Evolutionary conservation across 345 rosid genomes (phyloP).

Genomic region (Psidium guajava): DNA sequence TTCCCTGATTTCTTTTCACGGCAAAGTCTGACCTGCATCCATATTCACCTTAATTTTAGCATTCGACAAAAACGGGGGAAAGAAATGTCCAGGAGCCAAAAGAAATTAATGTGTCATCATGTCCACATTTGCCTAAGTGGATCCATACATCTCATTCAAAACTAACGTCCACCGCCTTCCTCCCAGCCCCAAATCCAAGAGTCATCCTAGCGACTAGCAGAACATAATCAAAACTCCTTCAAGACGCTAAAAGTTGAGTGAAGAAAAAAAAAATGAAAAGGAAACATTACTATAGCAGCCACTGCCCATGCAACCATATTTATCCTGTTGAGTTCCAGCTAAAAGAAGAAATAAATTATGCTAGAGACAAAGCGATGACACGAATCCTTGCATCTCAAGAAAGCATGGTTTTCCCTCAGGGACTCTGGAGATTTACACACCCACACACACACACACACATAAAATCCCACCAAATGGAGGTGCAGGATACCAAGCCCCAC

Average conservation of each 20-base stretch:
- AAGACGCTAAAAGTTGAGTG: background rate
- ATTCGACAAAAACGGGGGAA: background rate
- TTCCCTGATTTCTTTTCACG: conserved; percentile 71
- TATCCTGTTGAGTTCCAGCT: background rate
- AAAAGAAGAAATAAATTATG: background rate
- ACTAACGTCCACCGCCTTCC: background rate
- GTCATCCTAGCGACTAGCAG: background rate
- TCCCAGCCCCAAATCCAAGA: background rate
- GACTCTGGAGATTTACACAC: background rate
- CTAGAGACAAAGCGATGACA: background rate
- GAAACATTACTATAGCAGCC: background rate
- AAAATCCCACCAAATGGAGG: background rate
- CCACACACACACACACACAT: background rate
- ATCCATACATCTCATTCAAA: background rate
- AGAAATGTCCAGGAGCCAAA: background rate
- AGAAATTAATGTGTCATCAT: background rate
- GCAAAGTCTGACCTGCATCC: conserved; percentile 69
- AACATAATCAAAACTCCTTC: background rate
- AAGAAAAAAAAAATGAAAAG: background rate
- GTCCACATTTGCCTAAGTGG: background rate
- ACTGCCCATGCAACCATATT: background rate
- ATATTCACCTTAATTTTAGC: background rate
- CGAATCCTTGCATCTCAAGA: background rate
- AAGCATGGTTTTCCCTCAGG: background rate
- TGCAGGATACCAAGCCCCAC: background rate